Conservation (phyloP, 768 basidiomycete genomes). For the Trametes maxima region DNA sequence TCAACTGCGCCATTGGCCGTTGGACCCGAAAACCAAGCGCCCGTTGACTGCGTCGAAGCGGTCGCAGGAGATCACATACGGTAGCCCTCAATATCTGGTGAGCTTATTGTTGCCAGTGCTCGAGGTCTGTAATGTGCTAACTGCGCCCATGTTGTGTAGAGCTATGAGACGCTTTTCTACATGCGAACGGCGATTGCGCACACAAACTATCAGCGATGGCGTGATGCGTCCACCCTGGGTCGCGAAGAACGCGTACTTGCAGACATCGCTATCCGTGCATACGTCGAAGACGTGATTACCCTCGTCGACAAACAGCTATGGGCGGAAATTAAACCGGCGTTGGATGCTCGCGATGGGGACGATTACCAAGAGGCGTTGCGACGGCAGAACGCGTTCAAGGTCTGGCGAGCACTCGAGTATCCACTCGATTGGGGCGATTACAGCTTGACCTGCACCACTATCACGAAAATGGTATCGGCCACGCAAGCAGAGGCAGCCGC, state of each 20-base stretch:
- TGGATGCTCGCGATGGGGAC: not conserved
- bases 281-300: not conserved
- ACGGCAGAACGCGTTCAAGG: not conserved
- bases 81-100: conserved; percentile 1
- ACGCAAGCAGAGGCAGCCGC: not conserved
- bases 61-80: not conserved
- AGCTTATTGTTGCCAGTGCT: not conserved
- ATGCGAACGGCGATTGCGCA: not conserved
- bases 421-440: not conserved
- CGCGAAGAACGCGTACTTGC: not conserved
- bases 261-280: not conserved
- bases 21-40: not conserved
- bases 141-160: not conserved
- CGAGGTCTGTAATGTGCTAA: not conserved
- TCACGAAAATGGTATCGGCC: not conserved
- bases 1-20: not conserved
- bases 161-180: not conserved
- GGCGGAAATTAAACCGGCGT: not conserved
- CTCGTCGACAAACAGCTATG: not conserved
- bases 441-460: not conserved
- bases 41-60: not conserved
- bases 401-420: not conserved
- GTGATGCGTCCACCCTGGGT: not conserved
- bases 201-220: not conserved
- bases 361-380: not conserved